These are phyloP conservation scores for Tuber brumale DNA, from an alignment of 495 filamentous ascomycete species.

Conservation along the genomic window DNA sequence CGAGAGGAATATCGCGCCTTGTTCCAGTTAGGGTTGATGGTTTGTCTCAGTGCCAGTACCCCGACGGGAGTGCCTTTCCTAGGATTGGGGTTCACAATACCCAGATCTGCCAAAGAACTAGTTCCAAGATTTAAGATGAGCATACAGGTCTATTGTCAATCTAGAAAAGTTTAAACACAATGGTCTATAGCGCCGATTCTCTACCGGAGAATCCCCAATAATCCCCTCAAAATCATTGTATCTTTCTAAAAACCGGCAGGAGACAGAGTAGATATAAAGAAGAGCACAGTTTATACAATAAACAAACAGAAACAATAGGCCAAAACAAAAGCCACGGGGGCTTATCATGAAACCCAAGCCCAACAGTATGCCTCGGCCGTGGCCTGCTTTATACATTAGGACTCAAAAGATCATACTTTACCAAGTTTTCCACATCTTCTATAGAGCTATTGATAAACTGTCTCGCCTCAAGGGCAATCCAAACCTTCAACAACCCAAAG, in stretches of 20 bases:
- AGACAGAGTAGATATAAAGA: background rate
- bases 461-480: conserved; percentile 84
- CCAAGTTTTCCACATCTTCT: conserved; percentile 78
- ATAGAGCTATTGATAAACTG: conserved; percentile 80
- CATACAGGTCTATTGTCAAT: background rate
- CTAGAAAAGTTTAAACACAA: background rate
- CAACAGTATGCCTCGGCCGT: background rate
- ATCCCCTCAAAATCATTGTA: background rate
- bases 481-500: conserved; percentile 76
- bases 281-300: background rate
- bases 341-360: background rate
- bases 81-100: too few relatives aligned
- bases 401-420: conserved; percentile 74
- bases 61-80: too few relatives aligned
- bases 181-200: background rate
- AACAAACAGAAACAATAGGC: background rate
- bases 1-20: too few relatives aligned
- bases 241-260: background rate
- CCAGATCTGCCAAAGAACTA: background rate
- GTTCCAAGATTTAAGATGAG: background rate
- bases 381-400: conserved; percentile 60
- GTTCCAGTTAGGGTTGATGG: too few relatives aligned
- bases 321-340: background rate
- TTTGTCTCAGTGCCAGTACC: too few relatives aligned
- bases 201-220: background rate